Evolutionary conservation across 805 yeast genomes (phyloP), one percentile per base, ranked within the genome.

Genomic region (Starmerella floricola): DNA sequence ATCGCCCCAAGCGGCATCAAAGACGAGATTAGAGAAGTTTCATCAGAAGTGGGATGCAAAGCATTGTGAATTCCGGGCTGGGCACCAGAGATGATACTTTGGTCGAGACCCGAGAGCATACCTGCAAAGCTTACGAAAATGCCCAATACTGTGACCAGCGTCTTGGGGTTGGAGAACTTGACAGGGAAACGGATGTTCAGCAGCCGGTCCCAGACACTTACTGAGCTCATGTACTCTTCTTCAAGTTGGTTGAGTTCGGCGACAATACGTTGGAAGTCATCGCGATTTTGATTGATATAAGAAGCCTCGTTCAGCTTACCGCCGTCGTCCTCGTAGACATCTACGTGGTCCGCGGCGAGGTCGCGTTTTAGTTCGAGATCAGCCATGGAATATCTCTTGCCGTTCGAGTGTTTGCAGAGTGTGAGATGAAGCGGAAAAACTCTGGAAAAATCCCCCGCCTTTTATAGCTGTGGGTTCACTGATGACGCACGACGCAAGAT

Each of bases 1-100:
- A 76, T 69, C 27, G 79, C 82, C 50, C 82, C 83, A 35, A 77
- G 59, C n/a, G 83, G 82, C 78, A 76, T 74, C 41, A 74, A 64
- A 23, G 78, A 64, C 30, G 74, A 66, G 16, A 76, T 70, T 46
- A 76, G 63, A 1, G 81, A 75, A 39, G 61, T 62, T 49, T 76
- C 65, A 48, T 64, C 61, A 12, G 15, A 17, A 16, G 63, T 52
- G 35, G 76, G 59, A 26, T 56, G 32, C 26, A 76, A 62, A 19
- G 63, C 66, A 2, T 57, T 56, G 13, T 61, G 63, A 69, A 76
- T 68, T 18, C 72, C 71, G 41, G 72, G 63, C 26, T 67, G 62
- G 2, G 83, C 83, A 55, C 82, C 83, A 21, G 76, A 68, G 45
- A 77, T 77, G 31, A 76, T 66, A 16, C 79, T 73, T 63, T 77